Evolutionary conservation across 345 rosid species (phyloP), one percentile per base, ranked within the genome.

Genomic region (Rhizophora apiculata): DNA sequence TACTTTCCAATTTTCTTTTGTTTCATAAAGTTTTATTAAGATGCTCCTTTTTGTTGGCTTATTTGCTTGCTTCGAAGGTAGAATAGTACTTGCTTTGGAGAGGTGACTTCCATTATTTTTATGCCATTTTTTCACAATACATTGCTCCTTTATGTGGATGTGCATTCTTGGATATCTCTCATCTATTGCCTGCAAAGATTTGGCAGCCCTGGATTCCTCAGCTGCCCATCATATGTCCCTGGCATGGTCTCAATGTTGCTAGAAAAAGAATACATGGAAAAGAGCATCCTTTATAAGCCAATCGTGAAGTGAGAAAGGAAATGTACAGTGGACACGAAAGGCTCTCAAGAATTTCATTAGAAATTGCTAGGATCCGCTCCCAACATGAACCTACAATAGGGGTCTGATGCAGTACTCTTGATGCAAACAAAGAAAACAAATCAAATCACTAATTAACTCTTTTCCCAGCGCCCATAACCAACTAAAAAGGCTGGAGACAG

Each of bases 311-410:
- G 19, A 19, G 19, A 43, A 43, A 43, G 4, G 49, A 43, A 43
- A 13, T 43, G 49, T 43, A 13, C 18, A 8, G 30, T 22, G 8
- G 30, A 22, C 59, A 21, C 37, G 8, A 15, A 55, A 21, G 19
- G 61, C 27, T 26, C 27, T 57, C 30, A 36, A 37, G 46, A 46
- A 22, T 60, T 64, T 51, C 54, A 67, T 63, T 37, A 48, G 62
- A 21, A 74, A 64, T 66, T 76, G 58, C 69, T 66, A 74, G 85
- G 83, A 84, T 78, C 84, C 84, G 34, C 83, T 84, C 88, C 90
- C 75, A 82, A 64, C 79, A 79, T 73, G 87, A 79, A 79, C 71
- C 69, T 16, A 69, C 37, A 16, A 21, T 55, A 55, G 18, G 72
- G 78, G 82, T 65, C 56, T 73, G 26, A 62, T 53, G 51, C 49